Percentiles rank a stretch among this genome's conserved stretches.
phyloP scores from a whole-genome alignment of 768 basidiomycete species.

The Leccinum obscurum region DNA sequence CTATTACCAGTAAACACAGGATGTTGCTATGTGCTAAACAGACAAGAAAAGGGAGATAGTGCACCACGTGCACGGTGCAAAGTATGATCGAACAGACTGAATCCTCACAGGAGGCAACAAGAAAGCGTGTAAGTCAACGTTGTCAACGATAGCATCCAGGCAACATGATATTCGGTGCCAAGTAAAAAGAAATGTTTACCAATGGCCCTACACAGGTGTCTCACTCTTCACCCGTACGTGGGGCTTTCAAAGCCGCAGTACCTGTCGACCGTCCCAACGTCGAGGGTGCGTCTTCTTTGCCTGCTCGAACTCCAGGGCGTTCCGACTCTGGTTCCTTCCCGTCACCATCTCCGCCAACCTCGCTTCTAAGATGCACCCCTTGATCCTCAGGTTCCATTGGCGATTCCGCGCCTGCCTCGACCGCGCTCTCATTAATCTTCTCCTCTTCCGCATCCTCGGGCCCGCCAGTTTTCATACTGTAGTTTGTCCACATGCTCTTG shows the following conservation, averaged over 20 bases:
- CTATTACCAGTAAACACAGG: constrained; percentile 6
- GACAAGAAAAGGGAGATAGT: constrained; percentile 4
- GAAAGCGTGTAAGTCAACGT: constrained; percentile 1
- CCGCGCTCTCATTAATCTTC: constrained; percentile 22
- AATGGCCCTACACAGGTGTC: background rate
- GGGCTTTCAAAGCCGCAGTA: constrained; percentile 15
- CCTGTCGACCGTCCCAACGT: constrained; percentile 32
- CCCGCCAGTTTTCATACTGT: constrained; percentile 58
- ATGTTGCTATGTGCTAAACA: constrained; percentile 8
- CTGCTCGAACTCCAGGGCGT: constrained; percentile 6
- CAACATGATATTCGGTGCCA: background rate
- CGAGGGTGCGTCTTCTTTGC: constrained; percentile 22
- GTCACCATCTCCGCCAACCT: constrained; percentile 7
- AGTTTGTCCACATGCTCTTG: constrained; percentile 60
- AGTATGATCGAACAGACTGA: constrained; percentile 11
- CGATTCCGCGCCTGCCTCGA: constrained; percentile 15
- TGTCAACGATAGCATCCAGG: background rate
- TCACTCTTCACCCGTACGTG: constrained; percentile 7
- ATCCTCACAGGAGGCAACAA: constrained; percentile 6
- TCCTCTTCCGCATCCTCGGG: constrained; percentile 43
- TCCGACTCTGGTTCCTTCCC: constrained; percentile 6
- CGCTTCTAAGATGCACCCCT: constrained; percentile 5
- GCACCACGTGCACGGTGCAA: constrained; percentile 5
- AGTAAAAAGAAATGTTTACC: background rate
- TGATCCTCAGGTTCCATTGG: constrained; percentile 8